Base-by-base conservation (phyloP, 352 stramenopile species). In the Phytophthora ohioensis region DNA sequence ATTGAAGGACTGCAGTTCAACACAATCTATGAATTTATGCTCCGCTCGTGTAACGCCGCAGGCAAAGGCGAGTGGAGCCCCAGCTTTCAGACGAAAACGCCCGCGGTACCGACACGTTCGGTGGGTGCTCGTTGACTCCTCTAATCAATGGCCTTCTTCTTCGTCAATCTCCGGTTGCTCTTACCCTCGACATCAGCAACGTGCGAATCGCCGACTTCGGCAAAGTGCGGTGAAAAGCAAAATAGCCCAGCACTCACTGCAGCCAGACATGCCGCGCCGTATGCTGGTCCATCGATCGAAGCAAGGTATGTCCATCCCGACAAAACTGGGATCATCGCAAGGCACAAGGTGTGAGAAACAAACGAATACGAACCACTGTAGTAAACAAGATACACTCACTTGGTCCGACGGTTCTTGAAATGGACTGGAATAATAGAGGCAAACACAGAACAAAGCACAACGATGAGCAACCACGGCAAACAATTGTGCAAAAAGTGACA, bases 301-400 rank as follows among this genome's bases (percentile, higher is more conserved):
- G 84, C 38, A 45, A 91, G 58, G 64, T 94, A 94, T 36, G 85
- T 90, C 84, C 83, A 93, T 12, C 87, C 87, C 21, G 87, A 94
- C 36, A 94, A 64, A 67, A 94, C 87, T 94, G 64, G 21, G 57
- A 48, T 45, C 9, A 36, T 43, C 5, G 31, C 11, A 49, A n/a
- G 47, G n/a, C 17, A 58, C 15, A 71, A 47, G 17, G 13, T 12
- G 52, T 58, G 52, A 47, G 52, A 17, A 30, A 12, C 32, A 42
- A 31, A 42, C 10, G 27, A 15, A 17, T 27, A 27, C 21, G 21
- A 27, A 27, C 1, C 2, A 27, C 21, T 27, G 21, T 27, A 60
- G 2, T 31, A 49, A 32, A 62, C 3, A 55, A 55, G 11, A 13
- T 35, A 5, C 38, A 82, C 82, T 63, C 78, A 93, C 87, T 87